Conservation (phyloP, 257 asterid species). For the Coffea eugenioides region DNA sequence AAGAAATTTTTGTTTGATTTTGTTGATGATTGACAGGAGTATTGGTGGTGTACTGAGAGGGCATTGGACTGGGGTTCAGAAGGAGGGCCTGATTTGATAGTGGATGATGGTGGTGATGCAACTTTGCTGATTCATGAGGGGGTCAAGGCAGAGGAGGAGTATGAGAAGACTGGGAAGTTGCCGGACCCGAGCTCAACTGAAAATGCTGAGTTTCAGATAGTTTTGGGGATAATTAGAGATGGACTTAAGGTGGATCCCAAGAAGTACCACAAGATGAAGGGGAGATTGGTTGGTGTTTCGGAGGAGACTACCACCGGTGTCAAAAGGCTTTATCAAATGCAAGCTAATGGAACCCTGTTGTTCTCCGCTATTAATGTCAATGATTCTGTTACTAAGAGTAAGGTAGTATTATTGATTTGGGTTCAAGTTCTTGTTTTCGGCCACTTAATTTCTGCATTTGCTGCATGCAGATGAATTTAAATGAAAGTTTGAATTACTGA, state of each 20-base stretch:
- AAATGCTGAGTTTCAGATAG: constrained; percentile 77
- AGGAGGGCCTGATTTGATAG: constrained; percentile 83
- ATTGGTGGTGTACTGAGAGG: constrained; percentile 97
- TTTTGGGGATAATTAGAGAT: constrained; percentile 59
- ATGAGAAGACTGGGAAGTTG: constrained; percentile 43
- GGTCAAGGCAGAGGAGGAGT: constrained; percentile 84
- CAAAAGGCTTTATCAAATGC: constrained; percentile 92
- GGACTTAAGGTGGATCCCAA: constrained; percentile 65
- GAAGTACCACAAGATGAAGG: constrained; percentile 72
- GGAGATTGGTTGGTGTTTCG: constrained; percentile 81
- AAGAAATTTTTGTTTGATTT: too few species aligned
- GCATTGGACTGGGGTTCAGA: constrained; percentile 87
- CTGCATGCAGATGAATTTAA: too few species aligned
- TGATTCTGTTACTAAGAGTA: constrained; percentile 92
- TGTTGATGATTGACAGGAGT: constrained; percentile 33
- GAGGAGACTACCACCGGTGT: constrained; percentile 96
- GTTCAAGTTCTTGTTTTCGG: neutral
- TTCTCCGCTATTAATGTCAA: constrained; percentile 90
- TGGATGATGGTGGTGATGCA: constrained; percentile 88
- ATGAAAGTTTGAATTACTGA: too few species aligned
- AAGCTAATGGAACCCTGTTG: constrained; percentile 62
- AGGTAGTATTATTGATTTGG: constrained; percentile 39
- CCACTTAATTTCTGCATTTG: too few species aligned
- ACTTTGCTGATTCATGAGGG: constrained; percentile 85
- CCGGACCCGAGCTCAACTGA: constrained; percentile 81